Evolutionary conservation across 164 flowering plant genomes (phyloP), one percentile per base, ranked within the genome.

Genomic region (Vitis amurensis): DNA sequence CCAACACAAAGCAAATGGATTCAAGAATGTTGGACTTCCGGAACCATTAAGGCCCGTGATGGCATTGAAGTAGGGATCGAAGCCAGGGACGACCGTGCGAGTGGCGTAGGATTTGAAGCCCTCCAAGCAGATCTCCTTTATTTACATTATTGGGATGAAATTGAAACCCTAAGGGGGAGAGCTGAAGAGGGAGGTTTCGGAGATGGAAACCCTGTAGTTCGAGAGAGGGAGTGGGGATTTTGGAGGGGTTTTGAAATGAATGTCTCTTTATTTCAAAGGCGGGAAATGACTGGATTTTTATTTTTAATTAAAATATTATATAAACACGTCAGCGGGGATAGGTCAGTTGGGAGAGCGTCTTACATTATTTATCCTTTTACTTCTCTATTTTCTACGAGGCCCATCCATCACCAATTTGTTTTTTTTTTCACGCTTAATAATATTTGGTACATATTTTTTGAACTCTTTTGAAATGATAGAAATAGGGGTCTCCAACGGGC

Each of bases 21-120:
- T 96, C 98, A 9, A 96, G 90, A 56, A 96, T 96, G 78, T 96
- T 96, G 30, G 99, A 96, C 72, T 96, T 96, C 99, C 99, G 0
- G 99, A 96, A 7, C 98, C 99, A 50, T 96, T 96, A 2, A 96
- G 78, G 13, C 97, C 99, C 3, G 99, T 96, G 48, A 96, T 96
- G 4, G 99, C 99, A 67, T 93, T 96, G 83, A 96, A 96, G 71
- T 14, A 89, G 8, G 97, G 99, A 67, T 96, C 99, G 68, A 93
- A 96, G 0, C 97, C n/a, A n/a, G n/a, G n/a, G n/a, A 96, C 97
- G 6, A 96, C 97, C 0, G 99, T 96, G 71, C 98, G 68, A 0
- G 95, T 93, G 2, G 99, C 99, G 70, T 93, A 96, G 4, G 99
- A 96, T 68, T 96, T 96, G 89, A 96, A 96, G 27, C 97, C 99